Evolutionary conservation across 139 green algal species (phyloP).

Genomic region (Chlorella ohadii): DNA sequence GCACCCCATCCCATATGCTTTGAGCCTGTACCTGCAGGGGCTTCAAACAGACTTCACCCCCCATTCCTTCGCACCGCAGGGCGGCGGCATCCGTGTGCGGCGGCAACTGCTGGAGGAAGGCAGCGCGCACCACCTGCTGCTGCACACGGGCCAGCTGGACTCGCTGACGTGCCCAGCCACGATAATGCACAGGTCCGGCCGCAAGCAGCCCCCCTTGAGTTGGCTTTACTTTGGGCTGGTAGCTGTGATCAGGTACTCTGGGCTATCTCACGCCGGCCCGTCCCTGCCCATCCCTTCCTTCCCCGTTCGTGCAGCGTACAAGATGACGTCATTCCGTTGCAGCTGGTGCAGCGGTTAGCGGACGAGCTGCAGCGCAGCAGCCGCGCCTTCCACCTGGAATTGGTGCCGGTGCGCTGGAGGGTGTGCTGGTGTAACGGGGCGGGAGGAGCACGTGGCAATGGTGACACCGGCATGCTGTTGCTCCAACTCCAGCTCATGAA

Average conservation of each 20-base stretch:
- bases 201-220: no score
- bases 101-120: slow-evolving; percentile 6
- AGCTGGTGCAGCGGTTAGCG: slow-evolving; percentile 9
- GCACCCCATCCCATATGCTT: no score
- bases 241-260: no score
- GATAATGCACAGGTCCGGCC: slow-evolving; percentile 25
- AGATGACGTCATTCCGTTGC: slow-evolving; percentile 22
- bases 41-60: not conserved
- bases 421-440: not conserved
- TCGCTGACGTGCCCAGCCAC: slow-evolving; percentile 2
- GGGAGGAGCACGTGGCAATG: not conserved
- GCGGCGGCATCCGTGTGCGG: slow-evolving; percentile 16
- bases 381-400: slow-evolving; percentile 24
- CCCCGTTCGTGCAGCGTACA: not conserved
- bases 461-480: no score
- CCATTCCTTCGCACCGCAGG: not conserved
- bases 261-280: no score
- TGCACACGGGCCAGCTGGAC: slow-evolving; percentile 25
- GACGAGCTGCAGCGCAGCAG: slow-evolving; percentile 20
- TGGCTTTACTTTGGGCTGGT: no score
- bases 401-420: slow-evolving; percentile 22
- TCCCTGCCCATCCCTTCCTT: not conserved
- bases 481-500: no score
- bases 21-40: no score
- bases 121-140: slow-evolving; percentile 13